Percentiles rank a stretch among this genome's conserved stretches.
Conservation (phyloP, 2,329 filamentous ascomycete species). For the Gliomastix tumulicola region DNA sequence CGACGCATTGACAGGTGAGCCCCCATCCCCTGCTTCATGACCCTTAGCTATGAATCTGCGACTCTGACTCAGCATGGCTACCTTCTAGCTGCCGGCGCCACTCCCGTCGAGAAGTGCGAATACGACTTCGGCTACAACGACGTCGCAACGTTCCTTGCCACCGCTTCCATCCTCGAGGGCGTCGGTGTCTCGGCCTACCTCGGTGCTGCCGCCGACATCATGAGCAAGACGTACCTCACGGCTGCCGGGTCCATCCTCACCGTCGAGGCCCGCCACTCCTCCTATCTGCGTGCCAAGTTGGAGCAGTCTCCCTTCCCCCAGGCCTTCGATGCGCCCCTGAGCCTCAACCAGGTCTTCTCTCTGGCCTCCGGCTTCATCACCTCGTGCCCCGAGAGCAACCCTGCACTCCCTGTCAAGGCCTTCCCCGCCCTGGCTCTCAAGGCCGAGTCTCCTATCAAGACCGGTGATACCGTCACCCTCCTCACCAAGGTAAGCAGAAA, state of each 20-base stretch:
- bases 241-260: slow-evolving; percentile 57
- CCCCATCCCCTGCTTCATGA: neutral
- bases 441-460: slow-evolving; percentile 13
- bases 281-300: slow-evolving; percentile 47
- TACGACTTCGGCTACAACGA: slow-evolving; percentile 57
- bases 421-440: slow-evolving; percentile 43
- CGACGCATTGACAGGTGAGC: slow-evolving; percentile 25
- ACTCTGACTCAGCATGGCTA: too few relatives aligned
- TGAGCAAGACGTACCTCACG: slow-evolving; percentile 48
- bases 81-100: slow-evolving; percentile 25
- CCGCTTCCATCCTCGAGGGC: slow-evolving; percentile 58
- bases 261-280: slow-evolving; percentile 56
- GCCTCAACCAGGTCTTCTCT: slow-evolving; percentile 53
- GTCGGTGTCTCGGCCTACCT: slow-evolving; percentile 58
- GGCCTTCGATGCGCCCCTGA: slow-evolving; percentile 53
- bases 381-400: slow-evolving; percentile 47
- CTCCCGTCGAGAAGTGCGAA: slow-evolving; percentile 43
- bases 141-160: slow-evolving; percentile 50
- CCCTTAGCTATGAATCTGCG: neutral
- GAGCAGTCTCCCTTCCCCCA: slow-evolving; percentile 47
- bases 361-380: slow-evolving; percentile 58
- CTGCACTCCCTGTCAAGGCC: slow-evolving; percentile 50
- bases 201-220: slow-evolving; percentile 54
- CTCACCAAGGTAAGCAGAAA: slow-evolving; percentile 13
- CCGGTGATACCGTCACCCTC: slow-evolving; percentile 15